These are phyloP conservation scores for Tetracentron sinense DNA, from an alignment of 164 flowering plant genomes.

Conservation along the genomic window DNA sequence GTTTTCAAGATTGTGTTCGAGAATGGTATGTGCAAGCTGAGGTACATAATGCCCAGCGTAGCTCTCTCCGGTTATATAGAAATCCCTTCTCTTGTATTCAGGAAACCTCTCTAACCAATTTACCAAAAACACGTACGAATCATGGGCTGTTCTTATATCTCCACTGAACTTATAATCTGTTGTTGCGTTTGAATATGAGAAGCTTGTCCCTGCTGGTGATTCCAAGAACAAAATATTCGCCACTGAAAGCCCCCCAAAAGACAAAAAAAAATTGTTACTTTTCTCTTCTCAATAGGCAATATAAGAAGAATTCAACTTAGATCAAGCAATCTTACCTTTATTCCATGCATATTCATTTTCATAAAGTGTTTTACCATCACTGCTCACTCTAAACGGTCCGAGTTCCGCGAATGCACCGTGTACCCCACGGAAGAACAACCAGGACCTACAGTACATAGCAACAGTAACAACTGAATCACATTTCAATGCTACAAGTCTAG, in stretches of 20 bases:
- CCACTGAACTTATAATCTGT: not conserved
- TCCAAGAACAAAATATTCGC: not conserved
- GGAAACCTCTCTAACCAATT: not conserved
- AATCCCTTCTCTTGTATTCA: not conserved
- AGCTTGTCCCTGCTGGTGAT: not conserved
- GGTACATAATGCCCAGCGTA: not conserved
- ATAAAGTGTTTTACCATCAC: constrained; percentile 22
- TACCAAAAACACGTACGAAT: not conserved
- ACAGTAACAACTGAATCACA: not conserved
- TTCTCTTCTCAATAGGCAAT: not conserved
- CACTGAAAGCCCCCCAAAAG: not conserved
- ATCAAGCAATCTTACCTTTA: constrained; percentile 13
- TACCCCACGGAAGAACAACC: constrained; percentile 36
- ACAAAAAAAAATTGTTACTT: not conserved
- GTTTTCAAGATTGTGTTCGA: not conserved
- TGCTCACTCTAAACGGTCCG: constrained; percentile 27
- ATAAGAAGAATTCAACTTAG: not conserved
- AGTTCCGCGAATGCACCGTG: constrained; percentile 31
- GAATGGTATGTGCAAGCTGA: not conserved
- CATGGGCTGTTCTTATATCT: not conserved
- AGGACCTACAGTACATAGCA: constrained; percentile 4
- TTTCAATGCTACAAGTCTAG: not conserved
- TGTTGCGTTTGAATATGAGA: not conserved
- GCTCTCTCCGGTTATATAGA: not conserved
- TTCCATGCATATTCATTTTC: constrained; percentile 32